Evolutionary conservation across 352 stramenopile species (phyloP).

Genomic region (Aphanomyces euteiches): DNA sequence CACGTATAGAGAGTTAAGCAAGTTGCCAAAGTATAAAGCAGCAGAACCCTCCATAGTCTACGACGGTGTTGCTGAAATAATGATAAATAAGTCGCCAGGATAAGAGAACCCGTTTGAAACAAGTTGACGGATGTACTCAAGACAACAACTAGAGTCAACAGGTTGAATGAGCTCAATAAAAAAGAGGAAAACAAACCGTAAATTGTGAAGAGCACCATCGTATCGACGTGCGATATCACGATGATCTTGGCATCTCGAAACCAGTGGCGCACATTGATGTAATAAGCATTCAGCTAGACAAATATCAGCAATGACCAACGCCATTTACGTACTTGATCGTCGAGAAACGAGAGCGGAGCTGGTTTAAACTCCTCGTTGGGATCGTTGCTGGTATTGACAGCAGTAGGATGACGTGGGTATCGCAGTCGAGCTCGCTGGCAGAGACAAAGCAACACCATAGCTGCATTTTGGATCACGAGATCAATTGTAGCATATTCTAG

Average conservation of each 20-base stretch:
- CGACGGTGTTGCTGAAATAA: constrained; percentile 77
- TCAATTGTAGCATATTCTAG: constrained; percentile 76
- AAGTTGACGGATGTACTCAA: constrained; percentile 78
- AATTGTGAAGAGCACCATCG: constrained; percentile 76
- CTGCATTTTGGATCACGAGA: constrained; percentile 68
- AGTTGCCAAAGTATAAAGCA: constrained; percentile 62
- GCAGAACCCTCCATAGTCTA: constrained; percentile 70
- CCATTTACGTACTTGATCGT: not conserved
- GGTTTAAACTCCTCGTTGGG: not conserved
- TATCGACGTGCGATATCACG: constrained; percentile 71
- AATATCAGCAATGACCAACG: constrained; percentile 30
- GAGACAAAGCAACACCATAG: constrained; percentile 71
- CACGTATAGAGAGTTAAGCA: constrained; percentile 75
- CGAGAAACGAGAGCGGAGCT: not conserved
- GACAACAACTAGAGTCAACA: constrained; percentile 50
- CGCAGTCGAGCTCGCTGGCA: constrained; percentile 45
- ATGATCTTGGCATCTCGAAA: constrained; percentile 65
- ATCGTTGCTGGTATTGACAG: not conserved
- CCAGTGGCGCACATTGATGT: constrained; percentile 55
- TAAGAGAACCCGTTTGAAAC: constrained; percentile 78
- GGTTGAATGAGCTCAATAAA: not conserved
- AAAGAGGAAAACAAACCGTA: constrained; percentile 44
- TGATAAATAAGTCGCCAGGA: constrained; percentile 73
- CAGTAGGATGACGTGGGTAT: constrained; percentile 44
- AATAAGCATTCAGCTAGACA: constrained; percentile 56